These are phyloP conservation scores for Rubus idaeus DNA, from an alignment of 306 rosid species.

Conservation along the genomic window DNA sequence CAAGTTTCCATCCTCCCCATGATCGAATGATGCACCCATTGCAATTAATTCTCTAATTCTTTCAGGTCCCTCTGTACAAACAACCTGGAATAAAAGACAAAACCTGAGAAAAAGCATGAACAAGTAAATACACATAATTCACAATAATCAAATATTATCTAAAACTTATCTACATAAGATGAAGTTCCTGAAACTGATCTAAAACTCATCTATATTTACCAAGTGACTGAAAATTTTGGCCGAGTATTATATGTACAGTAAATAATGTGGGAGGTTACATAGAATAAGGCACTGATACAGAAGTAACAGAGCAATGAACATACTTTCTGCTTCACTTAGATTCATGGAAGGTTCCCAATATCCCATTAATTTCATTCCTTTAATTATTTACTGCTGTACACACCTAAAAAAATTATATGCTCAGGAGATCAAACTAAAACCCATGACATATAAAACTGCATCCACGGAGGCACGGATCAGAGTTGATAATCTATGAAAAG, in stretches of 20 bases:
- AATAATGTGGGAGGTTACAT: background rate
- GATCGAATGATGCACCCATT: constrained; percentile 93
- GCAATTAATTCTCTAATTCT: constrained; percentile 88
- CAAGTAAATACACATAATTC: background rate
- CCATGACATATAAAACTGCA: background rate
- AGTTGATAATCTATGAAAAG: background rate
- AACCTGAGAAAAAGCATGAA: constrained; percentile 4
- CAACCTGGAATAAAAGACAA: constrained; percentile 62
- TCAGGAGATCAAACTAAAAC: background rate
- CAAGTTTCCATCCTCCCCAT: constrained; percentile 90
- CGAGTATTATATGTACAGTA: background rate
- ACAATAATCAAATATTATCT: background rate
- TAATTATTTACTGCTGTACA: background rate
- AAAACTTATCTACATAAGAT: background rate
- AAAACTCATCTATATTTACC: background rate
- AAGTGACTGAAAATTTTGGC: background rate
- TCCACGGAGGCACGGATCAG: constrained; percentile 8
- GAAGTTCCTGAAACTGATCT: background rate
- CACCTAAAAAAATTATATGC: background rate
- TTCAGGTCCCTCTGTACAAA: constrained; percentile 97
- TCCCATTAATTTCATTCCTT: background rate
- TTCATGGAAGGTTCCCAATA: background rate
- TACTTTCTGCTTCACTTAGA: background rate
- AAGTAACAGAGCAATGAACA: background rate
- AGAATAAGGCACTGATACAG: background rate